phyloP scores from a whole-genome alignment of 2,329 filamentous ascomycete species.

The Aquanectria penicillioides region DNA sequence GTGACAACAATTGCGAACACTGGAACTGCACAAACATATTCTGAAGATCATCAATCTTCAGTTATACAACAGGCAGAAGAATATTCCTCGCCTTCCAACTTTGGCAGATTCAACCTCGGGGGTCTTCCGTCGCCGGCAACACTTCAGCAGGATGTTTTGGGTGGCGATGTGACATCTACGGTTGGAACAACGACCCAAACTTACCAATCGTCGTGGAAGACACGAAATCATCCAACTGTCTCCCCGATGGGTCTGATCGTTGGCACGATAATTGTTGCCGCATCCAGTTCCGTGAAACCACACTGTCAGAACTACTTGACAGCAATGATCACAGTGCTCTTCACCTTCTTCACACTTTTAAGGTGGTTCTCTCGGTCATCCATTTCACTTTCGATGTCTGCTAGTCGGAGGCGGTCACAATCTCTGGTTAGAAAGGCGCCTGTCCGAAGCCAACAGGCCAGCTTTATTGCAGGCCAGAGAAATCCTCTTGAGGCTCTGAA shows the following conservation, averaged over 20 bases:
- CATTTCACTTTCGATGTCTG: background rate
- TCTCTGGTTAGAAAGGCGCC: background rate
- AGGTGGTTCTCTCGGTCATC: background rate
- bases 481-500: conserved; percentile 2
- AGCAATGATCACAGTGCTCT: background rate
- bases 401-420: background rate
- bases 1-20: background rate
- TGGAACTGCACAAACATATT: background rate
- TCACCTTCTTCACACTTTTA: background rate
- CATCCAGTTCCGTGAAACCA: background rate
- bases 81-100: background rate
- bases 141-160: background rate
- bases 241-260: background rate
- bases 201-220: too few relatives aligned
- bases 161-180: background rate
- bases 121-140: background rate
- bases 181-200: too few relatives aligned
- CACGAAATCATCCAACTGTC: background rate
- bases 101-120: background rate
- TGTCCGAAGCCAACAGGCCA: background rate
- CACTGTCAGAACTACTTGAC: background rate
- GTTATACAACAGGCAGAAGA: background rate
- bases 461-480: background rate
- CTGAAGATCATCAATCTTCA: background rate
- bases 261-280: background rate